Evolutionary conservation across 164 flowering plant genomes (phyloP).

Genomic region (Aristolochia californica): DNA sequence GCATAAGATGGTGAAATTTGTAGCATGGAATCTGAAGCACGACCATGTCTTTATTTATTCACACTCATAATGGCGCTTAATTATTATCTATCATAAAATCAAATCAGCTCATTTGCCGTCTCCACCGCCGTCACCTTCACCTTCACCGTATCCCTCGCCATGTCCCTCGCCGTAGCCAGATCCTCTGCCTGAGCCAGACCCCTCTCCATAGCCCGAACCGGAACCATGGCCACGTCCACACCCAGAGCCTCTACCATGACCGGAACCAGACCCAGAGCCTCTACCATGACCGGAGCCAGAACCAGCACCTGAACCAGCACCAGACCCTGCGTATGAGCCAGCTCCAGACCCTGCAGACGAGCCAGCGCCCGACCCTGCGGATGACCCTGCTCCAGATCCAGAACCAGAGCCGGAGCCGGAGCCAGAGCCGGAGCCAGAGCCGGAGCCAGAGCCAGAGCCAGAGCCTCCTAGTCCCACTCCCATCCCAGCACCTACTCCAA

Average conservation of each 20-base stretch:
- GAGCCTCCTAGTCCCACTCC: conserved; percentile 8
- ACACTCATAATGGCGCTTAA: not conserved
- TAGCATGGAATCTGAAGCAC: too few species aligned
- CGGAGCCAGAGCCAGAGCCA: too few species aligned
- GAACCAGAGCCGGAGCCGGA: not conserved
- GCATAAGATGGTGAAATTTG: too few species aligned
- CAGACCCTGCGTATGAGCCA: conserved; percentile 1
- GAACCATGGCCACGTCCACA: not conserved
- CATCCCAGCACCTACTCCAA: conserved; percentile 12
- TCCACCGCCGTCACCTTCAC: conserved; percentile 1
- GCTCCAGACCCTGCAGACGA: not conserved
- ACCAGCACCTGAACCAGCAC: conserved; percentile 3
- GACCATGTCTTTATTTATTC: too few species aligned
- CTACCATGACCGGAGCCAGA: conserved; percentile 2
- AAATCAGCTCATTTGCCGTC: not conserved
- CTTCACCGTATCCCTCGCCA: conserved; percentile 1
- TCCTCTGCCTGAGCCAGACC: not conserved
- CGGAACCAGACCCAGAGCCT: not conserved
- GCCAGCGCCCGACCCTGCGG: conserved; percentile 5
- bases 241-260: not conserved
- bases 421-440: too few species aligned
- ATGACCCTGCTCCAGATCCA: conserved; percentile 1
- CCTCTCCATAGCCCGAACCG: conserved; percentile 1
- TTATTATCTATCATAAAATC: not conserved
- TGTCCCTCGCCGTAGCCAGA: not conserved